A percentile compares a stretch with the other conserved stretches of the same genome.
These are phyloP conservation scores for Fusarium pseudograminearum DNA, from an alignment of 2,329 filamentous ascomycete genomes.

Conservation along the genomic window DNA sequence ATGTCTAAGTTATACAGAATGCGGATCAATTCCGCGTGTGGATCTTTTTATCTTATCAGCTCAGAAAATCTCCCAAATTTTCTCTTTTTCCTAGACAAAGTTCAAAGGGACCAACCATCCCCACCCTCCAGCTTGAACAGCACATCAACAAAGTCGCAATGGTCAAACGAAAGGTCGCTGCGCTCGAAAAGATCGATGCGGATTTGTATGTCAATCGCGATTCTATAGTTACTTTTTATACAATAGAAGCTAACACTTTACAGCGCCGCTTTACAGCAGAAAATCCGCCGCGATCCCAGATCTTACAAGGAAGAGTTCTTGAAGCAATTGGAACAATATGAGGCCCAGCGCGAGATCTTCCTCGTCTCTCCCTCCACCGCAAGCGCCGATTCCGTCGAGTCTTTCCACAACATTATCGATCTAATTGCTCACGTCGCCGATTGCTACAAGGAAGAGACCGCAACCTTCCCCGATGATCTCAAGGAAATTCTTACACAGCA, in stretches of 20 bases:
- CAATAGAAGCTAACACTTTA: conserved; percentile 49
- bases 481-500: conserved; percentile 84
- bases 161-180: conserved; percentile 90
- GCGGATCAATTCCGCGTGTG: conserved; percentile 34
- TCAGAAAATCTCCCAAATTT: conserved; percentile 40
- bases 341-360: conserved; percentile 91
- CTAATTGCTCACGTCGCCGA: conserved; percentile 94
- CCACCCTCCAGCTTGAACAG: conserved; percentile 28
- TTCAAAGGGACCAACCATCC: conserved; percentile 12
- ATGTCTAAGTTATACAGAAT: too few relatives aligned
- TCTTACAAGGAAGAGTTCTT: conserved; percentile 92
- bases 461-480: conserved; percentile 81
- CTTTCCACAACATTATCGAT: conserved; percentile 91
- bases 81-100: conserved; percentile 28
- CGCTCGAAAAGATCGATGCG: conserved; percentile 94
- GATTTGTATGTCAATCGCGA: conserved; percentile 70
- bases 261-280: conserved; percentile 88
- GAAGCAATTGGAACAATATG: conserved; percentile 91
- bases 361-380: conserved; percentile 83
- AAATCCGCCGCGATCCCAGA: conserved; percentile 87
- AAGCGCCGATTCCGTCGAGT: conserved; percentile 81
- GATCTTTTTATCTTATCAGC: conserved; percentile 38
- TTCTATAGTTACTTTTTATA: not conserved
- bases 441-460: conserved; percentile 86
- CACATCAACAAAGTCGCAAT: conserved; percentile 57